phyloP scores from a whole-genome alignment of 306 rosid genomes.

The Cicer pinnatifidum region DNA sequence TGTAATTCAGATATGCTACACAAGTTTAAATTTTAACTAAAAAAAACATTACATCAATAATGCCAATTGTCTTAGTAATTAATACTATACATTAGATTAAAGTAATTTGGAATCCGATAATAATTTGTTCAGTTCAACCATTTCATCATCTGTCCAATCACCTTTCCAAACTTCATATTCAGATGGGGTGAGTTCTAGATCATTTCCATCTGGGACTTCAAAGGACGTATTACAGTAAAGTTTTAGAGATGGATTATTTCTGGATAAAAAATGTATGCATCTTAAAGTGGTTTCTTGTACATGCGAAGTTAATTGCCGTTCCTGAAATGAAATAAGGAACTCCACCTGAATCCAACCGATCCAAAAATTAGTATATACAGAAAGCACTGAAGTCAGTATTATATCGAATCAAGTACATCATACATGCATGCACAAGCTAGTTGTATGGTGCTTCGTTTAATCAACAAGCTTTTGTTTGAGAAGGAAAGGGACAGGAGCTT shows the following conservation, averaged over 20 bases:
- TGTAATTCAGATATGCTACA: not conserved
- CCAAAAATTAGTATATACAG: constrained; percentile 16
- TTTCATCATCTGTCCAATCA: constrained; percentile 39
- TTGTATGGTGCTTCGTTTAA: constrained; percentile 24
- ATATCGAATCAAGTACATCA: not conserved
- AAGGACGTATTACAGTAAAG: constrained; percentile 15
- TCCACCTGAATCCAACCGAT: constrained; percentile 60
- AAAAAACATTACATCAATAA: not conserved
- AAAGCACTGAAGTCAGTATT: not conserved
- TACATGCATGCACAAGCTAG: constrained; percentile 31
- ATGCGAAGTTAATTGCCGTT: constrained; percentile 48
- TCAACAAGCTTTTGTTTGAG: not conserved
- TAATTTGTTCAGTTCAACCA: constrained; percentile 4
- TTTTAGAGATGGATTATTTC: constrained; percentile 46
- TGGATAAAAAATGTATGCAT: constrained; percentile 62
- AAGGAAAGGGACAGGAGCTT: not conserved
- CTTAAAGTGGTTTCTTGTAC: constrained; percentile 58
- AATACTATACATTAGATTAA: not conserved
- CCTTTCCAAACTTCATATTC: constrained; percentile 34
- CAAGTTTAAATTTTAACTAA: not conserved
- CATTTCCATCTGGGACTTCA: constrained; percentile 15
- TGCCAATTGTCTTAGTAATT: not conserved
- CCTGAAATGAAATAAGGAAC: constrained; percentile 62
- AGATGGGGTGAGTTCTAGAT: constrained; percentile 5
- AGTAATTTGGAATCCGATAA: not conserved